Evolutionary conservation across 225 moss, liverwort and hornwort genomes (phyloP).

Genomic region (Physcomitrium patens): DNA sequence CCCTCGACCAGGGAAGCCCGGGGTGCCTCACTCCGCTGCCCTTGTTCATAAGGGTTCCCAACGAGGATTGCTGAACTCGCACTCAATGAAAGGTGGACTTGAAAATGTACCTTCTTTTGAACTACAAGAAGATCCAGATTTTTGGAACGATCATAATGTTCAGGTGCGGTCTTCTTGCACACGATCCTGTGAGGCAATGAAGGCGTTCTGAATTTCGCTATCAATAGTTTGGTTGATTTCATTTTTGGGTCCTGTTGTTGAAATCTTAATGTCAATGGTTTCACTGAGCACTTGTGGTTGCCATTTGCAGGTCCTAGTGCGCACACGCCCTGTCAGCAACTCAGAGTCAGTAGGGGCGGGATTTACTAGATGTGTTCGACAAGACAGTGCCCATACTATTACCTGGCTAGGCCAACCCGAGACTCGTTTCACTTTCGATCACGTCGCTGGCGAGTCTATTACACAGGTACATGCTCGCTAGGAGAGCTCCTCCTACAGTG

Average conservation of each 20-base stretch:
- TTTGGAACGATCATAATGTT: conserved; percentile 54
- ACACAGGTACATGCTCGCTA: conserved; percentile 49
- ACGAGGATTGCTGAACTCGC: conserved; percentile 14
- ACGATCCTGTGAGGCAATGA: not conserved
- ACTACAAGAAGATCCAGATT: conserved; percentile 47
- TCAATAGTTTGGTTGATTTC: not conserved
- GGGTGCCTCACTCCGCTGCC: not conserved
- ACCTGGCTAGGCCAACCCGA: conserved; percentile 78
- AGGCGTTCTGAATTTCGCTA: not conserved
- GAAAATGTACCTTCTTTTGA: conserved; percentile 37
- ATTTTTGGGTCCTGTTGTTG: too few species aligned
- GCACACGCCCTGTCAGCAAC: conserved; percentile 62
- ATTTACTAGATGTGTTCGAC: conserved; percentile 53
- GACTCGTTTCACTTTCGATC: conserved; percentile 80
- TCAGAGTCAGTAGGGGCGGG: conserved; percentile 54
- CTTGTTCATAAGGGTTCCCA: conserved; percentile 22
- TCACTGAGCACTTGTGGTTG: not conserved
- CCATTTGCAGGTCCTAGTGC: conserved; percentile 62
- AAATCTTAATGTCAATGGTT: not conserved
- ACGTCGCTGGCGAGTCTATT: conserved; percentile 72
- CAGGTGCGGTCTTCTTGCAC: conserved; percentile 32
- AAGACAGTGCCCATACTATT: conserved; percentile 65
- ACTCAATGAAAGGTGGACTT: conserved; percentile 11
- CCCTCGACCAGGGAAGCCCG: conserved; percentile 42
- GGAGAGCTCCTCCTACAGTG: not conserved